A percentile compares a stretch with the other conserved stretches of the same genome.
phyloP scores from a whole-genome alignment of 2,329 filamentous ascomycete genomes.

The Byssochlamys sp. region DNA sequence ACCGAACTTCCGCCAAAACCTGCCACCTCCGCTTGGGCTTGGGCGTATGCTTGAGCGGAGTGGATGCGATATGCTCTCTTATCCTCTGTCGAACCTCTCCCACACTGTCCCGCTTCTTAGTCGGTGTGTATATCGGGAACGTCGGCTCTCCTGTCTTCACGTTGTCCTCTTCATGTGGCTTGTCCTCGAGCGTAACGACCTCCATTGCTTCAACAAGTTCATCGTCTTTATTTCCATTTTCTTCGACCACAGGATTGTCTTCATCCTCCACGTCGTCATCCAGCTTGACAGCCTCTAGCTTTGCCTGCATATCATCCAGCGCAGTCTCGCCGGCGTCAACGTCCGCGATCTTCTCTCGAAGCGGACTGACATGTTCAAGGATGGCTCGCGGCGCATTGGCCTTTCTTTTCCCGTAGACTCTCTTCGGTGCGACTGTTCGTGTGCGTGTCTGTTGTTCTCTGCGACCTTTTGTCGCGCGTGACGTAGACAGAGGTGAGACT shows the following conservation, averaged over 20 bases:
- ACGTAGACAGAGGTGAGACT: not conserved
- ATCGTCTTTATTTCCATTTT: not conserved
- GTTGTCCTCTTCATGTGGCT: not conserved
- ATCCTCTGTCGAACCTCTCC: not conserved
- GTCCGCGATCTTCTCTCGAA: not conserved
- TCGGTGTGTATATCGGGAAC: not conserved
- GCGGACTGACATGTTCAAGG: constrained; percentile 8
- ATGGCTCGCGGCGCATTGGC: constrained; percentile 7
- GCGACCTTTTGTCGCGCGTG: not conserved
- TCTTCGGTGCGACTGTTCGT: constrained; percentile 2
- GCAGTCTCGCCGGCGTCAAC: not conserved
- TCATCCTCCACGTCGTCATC: not conserved
- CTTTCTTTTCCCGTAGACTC: constrained; percentile 9
- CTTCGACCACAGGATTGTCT: not conserved
- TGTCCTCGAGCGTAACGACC: not conserved
- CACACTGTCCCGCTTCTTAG: not conserved
- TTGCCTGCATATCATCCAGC: constrained; percentile 1
- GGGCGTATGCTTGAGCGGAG: not conserved
- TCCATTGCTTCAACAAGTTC: not conserved
- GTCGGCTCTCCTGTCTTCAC: not conserved
- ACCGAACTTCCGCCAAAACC: not conserved
- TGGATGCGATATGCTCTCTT: not conserved
- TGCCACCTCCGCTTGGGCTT: not conserved
- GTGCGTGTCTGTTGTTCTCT: not conserved
- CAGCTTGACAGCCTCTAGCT: not conserved